Base-by-base conservation (phyloP, 345 rosid species). In the Abelmoschus esculentus region DNA sequence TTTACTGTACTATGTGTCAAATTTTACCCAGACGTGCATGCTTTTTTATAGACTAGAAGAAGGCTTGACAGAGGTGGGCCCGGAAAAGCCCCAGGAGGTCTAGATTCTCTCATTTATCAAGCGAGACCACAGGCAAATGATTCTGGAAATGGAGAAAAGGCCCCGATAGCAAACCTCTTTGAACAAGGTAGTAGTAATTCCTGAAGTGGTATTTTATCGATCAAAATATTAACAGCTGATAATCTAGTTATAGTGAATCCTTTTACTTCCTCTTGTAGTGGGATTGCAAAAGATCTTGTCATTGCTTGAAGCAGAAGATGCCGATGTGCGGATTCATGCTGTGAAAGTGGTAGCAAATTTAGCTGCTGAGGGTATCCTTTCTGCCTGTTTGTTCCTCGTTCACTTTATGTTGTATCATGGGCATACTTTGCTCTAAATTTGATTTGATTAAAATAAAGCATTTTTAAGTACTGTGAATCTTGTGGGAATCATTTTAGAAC, bases 271-370 rank as follows among this genome's bases (percentile, higher is more conserved):
- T 58, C 14, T 70, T 74, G 26, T 78, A 96, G 99, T 96, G 81
- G 99, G 99, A 19, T 70, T 96, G 90, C 98, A 92, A 61, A 96
- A 85, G 89, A 96, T 96, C 62, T 79, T 96, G 74, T 86, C 96
- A 66, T 83, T 96, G 80, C 96, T 96, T 70, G 99, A 92, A 84
- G 96, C 98, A 50, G 97, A 90, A 61, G 98, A 96, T 86, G 86
- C 88, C 50, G 99, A 96, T 75, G 93, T 96, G 64, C 86, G 86
- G 65, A 86, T 96, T 72, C 98, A 96, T 81, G 99, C 99, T 58
- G 99, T 92, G 75, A 96, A 96, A 82, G 97, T 92, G 58, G 98
- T 96, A 3, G 99, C 99, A 71, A 96, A 96, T 85, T 85, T 96
- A 19, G 99, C 99, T 31, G 97, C 99, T 3, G 99, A 96, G 86